These are phyloP conservation scores for Geranomyces michiganensis DNA, from an alignment of 192 early-diverging fungal species.

Conservation along the genomic window DNA sequence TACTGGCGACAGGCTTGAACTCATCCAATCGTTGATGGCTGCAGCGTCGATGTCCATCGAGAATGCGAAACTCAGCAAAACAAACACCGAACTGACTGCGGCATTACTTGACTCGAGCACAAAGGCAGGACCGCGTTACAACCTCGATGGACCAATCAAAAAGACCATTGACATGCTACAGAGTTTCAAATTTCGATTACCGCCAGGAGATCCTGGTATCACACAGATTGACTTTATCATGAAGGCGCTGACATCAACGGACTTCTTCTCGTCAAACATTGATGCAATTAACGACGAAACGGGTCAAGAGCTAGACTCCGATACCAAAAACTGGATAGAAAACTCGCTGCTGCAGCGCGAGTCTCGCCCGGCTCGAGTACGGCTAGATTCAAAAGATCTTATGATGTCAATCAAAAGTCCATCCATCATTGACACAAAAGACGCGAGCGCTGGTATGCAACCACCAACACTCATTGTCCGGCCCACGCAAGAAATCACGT, in stretches of 20 bases:
- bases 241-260: conserved; percentile 48
- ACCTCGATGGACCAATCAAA: conserved; percentile 59
- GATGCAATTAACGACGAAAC: conserved; percentile 58
- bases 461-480: not conserved
- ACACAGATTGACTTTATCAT: conserved; percentile 54
- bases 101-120: conserved; percentile 41
- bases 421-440: not conserved
- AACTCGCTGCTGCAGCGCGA: conserved; percentile 51
- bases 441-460: not conserved
- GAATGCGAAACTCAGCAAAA: conserved; percentile 52
- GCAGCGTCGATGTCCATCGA: conserved; percentile 55
- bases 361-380: conserved; percentile 22
- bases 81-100: conserved; percentile 50
- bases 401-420: conserved; percentile 26
- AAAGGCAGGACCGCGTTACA: conserved; percentile 47
- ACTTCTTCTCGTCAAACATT: conserved; percentile 55
- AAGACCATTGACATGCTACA: conserved; percentile 53
- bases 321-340: conserved; percentile 59
- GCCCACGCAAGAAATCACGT: conserved; percentile 14
- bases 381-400: conserved; percentile 31
- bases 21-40: conserved; percentile 55
- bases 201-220: conserved; percentile 41
- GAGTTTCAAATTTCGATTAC: conserved; percentile 41
- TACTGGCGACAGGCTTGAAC: conserved; percentile 43
- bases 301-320: conserved; percentile 53